phyloP scores from a whole-genome alignment of 78 protist genomes.

The Dictyostelium purpureum region DNA sequence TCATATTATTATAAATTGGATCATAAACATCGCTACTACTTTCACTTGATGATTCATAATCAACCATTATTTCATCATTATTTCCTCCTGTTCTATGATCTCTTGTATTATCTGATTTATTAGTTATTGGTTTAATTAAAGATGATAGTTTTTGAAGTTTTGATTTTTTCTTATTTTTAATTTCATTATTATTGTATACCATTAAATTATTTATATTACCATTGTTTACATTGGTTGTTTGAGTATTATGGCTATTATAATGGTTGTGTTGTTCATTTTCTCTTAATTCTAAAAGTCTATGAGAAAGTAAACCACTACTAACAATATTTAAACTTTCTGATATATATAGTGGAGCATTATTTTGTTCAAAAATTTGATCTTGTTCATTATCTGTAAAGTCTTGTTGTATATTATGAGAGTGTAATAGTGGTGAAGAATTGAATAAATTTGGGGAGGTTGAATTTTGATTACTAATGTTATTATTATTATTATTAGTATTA shows the following conservation, averaged over 20 bases:
- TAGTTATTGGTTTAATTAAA: conserved; percentile 52
- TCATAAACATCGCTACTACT: conserved; percentile 4
- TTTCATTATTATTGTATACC: not conserved
- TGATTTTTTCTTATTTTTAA: conserved; percentile 11
- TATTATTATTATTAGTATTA: not conserved
- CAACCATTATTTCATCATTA: not conserved
- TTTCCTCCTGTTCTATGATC: not conserved
- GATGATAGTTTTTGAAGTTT: conserved; percentile 64
- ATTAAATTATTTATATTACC: not conserved
- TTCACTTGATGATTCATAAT: conserved; percentile 21
- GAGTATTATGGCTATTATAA: not conserved
- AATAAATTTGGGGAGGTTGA: not conserved
- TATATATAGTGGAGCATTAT: not conserved
- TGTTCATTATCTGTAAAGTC: not conserved
- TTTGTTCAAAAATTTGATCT: not conserved
- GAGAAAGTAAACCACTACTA: not conserved
- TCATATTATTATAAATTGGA: not conserved
- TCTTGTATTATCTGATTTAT: not conserved
- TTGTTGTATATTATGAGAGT: not conserved
- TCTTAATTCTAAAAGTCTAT: not conserved
- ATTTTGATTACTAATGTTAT: not conserved
- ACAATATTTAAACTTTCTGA: not conserved
- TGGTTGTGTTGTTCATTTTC: conserved; percentile 3
- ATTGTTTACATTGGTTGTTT: too few relatives aligned
- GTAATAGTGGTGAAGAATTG: not conserved